Evolutionary conservation across 768 basidiomycete genomes (phyloP).

Genomic region (Cytidiella melzeri): DNA sequence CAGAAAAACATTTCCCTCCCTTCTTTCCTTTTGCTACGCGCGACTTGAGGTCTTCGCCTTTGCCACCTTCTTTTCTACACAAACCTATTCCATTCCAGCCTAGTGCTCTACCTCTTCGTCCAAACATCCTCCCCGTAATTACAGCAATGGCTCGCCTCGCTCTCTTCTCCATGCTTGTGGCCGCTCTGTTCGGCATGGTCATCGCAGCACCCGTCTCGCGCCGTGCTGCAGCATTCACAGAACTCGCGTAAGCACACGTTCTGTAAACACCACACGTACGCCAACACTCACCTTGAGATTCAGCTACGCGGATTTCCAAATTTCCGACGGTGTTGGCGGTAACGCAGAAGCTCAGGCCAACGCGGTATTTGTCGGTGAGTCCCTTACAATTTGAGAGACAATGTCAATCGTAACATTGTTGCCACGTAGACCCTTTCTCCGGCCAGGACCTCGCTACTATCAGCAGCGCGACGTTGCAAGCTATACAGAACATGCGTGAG

Average conservation of each 20-base stretch:
- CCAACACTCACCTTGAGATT: too few species aligned
- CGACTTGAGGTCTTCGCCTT: not conserved
- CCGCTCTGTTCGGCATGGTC: not conserved
- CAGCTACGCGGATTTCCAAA: slow-evolving; percentile 37
- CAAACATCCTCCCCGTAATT: not conserved
- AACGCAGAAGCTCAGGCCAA: slow-evolving; percentile 30
- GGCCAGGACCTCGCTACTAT: slow-evolving; percentile 31
- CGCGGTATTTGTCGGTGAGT: slow-evolving; percentile 31
- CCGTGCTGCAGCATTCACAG: not conserved
- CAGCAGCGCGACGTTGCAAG: slow-evolving; percentile 20
- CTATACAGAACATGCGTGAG: slow-evolving; percentile 29
- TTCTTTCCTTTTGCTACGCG: not conserved
- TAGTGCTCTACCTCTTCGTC: not conserved
- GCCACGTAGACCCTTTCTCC: slow-evolving; percentile 23
- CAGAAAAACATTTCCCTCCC: not conserved
- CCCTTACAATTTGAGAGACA: not conserved
- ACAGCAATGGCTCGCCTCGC: not conserved
- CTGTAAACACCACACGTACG: too few species aligned
- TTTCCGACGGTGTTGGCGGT: slow-evolving; percentile 32
- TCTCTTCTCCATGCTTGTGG: not conserved
- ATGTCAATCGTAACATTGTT: not conserved
- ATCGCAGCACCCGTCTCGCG: not conserved
- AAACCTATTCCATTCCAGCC: not conserved
- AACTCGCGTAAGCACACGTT: not conserved
- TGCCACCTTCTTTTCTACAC: not conserved